phyloP scores from a whole-genome alignment of 2,329 filamentous ascomycete species.

The Verticillium klebahnii region DNA sequence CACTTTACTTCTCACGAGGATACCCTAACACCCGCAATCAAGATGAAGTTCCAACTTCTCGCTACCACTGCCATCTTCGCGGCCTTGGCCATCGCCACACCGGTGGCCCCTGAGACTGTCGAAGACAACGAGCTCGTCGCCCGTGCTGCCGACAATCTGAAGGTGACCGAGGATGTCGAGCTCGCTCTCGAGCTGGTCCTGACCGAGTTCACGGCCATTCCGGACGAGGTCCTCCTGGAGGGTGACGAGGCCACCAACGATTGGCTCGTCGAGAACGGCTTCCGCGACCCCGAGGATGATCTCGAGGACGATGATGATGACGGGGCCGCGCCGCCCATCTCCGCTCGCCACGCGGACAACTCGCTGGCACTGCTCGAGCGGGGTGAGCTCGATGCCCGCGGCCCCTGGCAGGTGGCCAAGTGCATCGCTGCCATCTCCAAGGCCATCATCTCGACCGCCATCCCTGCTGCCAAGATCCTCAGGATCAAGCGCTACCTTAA shows the following conservation, averaged over 20 bases:
- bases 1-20: not conserved
- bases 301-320: not conserved
- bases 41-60: conserved; percentile 12
- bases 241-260: conserved; percentile 16
- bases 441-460: conserved; percentile 14
- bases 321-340: not conserved
- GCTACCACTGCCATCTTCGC: conserved; percentile 9
- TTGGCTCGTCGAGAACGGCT: conserved; percentile 15
- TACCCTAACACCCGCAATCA: not conserved
- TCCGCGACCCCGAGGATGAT: conserved; percentile 6
- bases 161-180: conserved; percentile 2
- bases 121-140: not conserved
- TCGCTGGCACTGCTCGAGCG: conserved; percentile 3
- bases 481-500: conserved; percentile 20
- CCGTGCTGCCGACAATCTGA: not conserved
- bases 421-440: conserved; percentile 16
- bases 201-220: conserved; percentile 17
- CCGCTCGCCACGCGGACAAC: not conserved
- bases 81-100: conserved; percentile 7
- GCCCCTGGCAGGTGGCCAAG: conserved; percentile 16
- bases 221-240: conserved; percentile 15
- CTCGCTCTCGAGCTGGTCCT: conserved; percentile 8
- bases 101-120: conserved; percentile 1
- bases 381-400: conserved; percentile 3
- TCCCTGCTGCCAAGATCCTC: conserved; percentile 18